Evolutionary conservation across 257 asterid genomes (phyloP).

Genomic region (Haberlea rhodopensis): DNA sequence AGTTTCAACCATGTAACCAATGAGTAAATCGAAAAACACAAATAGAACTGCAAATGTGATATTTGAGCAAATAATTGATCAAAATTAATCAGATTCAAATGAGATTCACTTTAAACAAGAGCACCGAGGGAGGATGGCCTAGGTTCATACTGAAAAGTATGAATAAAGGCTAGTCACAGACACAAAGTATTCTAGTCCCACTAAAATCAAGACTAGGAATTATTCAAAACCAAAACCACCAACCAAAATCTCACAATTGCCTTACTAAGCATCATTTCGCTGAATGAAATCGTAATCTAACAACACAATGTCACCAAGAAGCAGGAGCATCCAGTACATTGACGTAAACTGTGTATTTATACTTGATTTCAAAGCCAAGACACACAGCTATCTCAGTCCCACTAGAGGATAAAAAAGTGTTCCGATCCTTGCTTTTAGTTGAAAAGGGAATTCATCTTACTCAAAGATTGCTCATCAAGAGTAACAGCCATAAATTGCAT

Average conservation of each 20-base stretch:
- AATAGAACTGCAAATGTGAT: not conserved
- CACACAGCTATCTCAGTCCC: not conserved
- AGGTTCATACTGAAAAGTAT: not conserved
- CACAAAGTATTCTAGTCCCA: slow-evolving; percentile 3
- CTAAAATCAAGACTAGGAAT: not conserved
- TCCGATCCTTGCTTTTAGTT: not conserved
- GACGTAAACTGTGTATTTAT: not conserved
- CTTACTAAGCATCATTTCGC: not conserved
- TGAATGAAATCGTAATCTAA: not conserved
- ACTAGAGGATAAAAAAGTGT: not conserved
- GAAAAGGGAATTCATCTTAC: not conserved
- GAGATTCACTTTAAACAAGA: not conserved
- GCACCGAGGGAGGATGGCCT: not conserved
- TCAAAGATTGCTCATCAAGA: slow-evolving; percentile 7
- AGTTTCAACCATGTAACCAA: not conserved
- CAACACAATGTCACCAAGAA: not conserved
- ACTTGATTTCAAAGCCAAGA: slow-evolving; percentile 3
- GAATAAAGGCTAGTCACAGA: not conserved
- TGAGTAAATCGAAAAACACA: not conserved
- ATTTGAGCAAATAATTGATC: not conserved
- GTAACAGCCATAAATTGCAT: not conserved
- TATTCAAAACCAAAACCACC: slow-evolving; percentile 5
- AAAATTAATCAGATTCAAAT: not conserved
- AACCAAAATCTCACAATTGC: slow-evolving; percentile 5
- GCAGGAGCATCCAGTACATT: not conserved